Conservation (phyloP, 1,284 basidiomycete species). For the Malassezia sympodialis region DNA sequence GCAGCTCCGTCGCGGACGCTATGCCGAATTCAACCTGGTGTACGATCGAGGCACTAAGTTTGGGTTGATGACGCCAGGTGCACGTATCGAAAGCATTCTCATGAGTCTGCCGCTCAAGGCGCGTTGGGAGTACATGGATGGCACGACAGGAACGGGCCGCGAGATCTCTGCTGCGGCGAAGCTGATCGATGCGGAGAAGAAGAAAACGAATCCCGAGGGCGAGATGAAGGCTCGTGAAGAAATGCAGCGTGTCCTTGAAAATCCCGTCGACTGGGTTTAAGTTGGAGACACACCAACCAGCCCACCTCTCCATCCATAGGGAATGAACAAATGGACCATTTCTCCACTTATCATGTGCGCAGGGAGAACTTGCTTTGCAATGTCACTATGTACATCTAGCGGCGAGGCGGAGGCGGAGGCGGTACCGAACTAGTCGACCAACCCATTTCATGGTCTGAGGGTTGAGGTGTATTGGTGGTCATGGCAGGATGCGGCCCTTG, state of each 20-base stretch:
- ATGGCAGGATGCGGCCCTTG: not conserved
- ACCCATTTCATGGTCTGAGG: not conserved
- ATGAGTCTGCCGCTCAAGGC: conserved; percentile 46
- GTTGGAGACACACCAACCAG: not conserved
- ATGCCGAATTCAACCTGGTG: conserved; percentile 47
- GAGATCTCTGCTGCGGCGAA: conserved; percentile 22
- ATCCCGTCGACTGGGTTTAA: conserved; percentile 34
- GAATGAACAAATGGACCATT: not conserved
- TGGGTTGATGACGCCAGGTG: conserved; percentile 45
- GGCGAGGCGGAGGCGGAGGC: not conserved
- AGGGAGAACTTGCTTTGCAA: not conserved
- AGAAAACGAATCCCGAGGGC: conserved; percentile 4
- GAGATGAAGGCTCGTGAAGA: conserved; percentile 23
- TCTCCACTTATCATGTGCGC: not conserved
- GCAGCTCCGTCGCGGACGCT: conserved; percentile 37
- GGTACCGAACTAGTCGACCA: not conserved
- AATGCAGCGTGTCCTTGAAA: conserved; percentile 26
- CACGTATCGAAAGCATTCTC: conserved; percentile 46
- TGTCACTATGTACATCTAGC: not conserved
- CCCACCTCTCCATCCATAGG: not conserved
- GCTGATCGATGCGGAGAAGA: conserved; percentile 6
- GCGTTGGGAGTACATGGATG: conserved; percentile 46
- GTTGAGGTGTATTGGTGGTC: not conserved
- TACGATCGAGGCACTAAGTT: conserved; percentile 48
- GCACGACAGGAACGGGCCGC: conserved; percentile 29